Percentiles rank a stretch among this genome's conserved stretches.
Evolutionary conservation across 2,329 filamentous ascomycete species (phyloP).

Genomic region (Scorias spongiosa): DNA sequence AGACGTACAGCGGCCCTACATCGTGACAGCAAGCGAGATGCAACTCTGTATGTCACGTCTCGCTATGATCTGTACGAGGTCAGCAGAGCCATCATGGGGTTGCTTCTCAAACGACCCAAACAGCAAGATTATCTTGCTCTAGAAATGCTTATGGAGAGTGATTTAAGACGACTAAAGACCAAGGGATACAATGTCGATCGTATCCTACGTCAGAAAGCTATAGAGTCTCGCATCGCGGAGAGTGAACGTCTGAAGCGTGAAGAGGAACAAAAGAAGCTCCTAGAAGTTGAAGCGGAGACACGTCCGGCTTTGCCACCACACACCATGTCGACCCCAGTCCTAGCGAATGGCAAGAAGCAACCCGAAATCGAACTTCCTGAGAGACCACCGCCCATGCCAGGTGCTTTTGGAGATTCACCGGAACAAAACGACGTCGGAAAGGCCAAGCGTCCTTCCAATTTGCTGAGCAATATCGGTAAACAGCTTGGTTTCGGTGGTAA

Average conservation of each 20-base stretch:
- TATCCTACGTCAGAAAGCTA: slow-evolving; percentile 75
- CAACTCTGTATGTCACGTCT: slow-evolving; percentile 61
- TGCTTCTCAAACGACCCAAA: slow-evolving; percentile 67
- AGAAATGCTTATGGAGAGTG: slow-evolving; percentile 77
- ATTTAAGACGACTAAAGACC: slow-evolving; percentile 63
- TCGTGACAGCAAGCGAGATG: slow-evolving; percentile 36
- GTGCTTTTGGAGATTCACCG: slow-evolving; percentile 53
- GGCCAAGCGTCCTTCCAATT: slow-evolving; percentile 32
- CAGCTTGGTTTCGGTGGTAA: slow-evolving; percentile 51
- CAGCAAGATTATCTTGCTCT: slow-evolving; percentile 82
- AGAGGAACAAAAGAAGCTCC: slow-evolving; percentile 36
- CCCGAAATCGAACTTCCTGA: slow-evolving; percentile 12
- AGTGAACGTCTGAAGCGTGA: slow-evolving; percentile 56
- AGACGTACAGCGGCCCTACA: slow-evolving; percentile 61
- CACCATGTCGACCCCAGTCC: slow-evolving; percentile 1
- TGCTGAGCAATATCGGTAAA: slow-evolving; percentile 55
- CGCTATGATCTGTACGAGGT: slow-evolving; percentile 81
- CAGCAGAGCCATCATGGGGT: slow-evolving; percentile 67
- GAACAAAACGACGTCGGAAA: slow-evolving; percentile 23
- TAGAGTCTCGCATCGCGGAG: slow-evolving; percentile 75
- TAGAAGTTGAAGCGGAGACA: slow-evolving; percentile 16
- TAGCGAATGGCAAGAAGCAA: slow-evolving; percentile 1
- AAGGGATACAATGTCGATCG: slow-evolving; percentile 95
- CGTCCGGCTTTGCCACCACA: slow-evolving; percentile 1
- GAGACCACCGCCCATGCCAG: slow-evolving; percentile 46